Conservation (phyloP, 2,329 filamentous ascomycete genomes). For the Shiraia sp. region DNA sequence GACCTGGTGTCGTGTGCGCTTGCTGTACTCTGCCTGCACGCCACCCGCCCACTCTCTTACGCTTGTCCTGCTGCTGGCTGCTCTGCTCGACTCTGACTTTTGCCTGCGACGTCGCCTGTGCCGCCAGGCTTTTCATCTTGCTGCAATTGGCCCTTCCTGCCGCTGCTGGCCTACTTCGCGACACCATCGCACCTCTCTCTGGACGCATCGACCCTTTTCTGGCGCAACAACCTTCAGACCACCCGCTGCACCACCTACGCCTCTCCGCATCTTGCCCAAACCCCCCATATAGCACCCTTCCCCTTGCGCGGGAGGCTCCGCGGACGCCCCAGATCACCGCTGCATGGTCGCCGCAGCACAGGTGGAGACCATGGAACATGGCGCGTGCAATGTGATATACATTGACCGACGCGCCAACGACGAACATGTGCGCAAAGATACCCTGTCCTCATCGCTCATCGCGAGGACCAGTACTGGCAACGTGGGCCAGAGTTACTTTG, state of each 20-base stretch:
- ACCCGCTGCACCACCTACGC: constrained; percentile 8
- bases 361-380: constrained; percentile 48
- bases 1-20: no score
- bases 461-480: constrained; percentile 38
- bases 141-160: constrained; percentile 7
- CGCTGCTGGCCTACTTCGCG: constrained; percentile 7
- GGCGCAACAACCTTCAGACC: constrained; percentile 8
- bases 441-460: constrained; percentile 38
- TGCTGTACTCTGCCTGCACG: neutral
- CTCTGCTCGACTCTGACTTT: no score
- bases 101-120: neutral
- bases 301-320: constrained; percentile 35
- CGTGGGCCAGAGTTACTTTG: constrained; percentile 43
- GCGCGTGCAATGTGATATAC: constrained; percentile 51
- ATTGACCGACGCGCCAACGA: constrained; percentile 49
- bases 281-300: constrained; percentile 17
- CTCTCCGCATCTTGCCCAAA: constrained; percentile 24
- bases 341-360: constrained; percentile 35
- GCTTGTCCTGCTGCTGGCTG: neutral
- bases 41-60: neutral
- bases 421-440: constrained; percentile 44
- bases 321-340: constrained; percentile 30
- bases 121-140: neutral
- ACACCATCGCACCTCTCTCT: constrained; percentile 7
- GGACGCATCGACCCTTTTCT: constrained; percentile 5